Evolutionary conservation across 1,284 basidiomycete genomes (phyloP).

Genomic region (Cryptococcus depauperatus): DNA sequence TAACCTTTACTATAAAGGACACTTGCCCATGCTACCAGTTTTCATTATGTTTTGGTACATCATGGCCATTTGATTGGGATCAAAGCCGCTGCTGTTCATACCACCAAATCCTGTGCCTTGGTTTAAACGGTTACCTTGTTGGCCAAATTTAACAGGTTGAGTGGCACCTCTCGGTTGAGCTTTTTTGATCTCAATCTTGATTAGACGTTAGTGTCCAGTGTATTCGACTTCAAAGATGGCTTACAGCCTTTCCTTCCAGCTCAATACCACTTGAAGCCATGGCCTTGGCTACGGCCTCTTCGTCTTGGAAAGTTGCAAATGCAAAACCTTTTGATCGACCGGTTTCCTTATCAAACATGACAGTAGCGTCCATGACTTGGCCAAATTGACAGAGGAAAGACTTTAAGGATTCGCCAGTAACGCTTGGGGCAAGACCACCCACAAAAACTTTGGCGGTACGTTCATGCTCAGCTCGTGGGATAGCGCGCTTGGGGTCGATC

Average conservation of each 20-base stretch:
- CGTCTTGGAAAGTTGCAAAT: slow-evolving; percentile 86
- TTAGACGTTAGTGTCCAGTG: background rate
- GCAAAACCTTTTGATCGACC: slow-evolving; percentile 95
- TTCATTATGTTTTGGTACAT: slow-evolving; percentile 52
- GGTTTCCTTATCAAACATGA: slow-evolving; percentile 97
- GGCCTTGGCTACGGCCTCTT: slow-evolving; percentile 74
- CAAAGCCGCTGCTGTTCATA: slow-evolving; percentile 40
- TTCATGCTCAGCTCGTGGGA: slow-evolving; percentile 89
- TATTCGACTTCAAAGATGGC: slow-evolving; percentile 29
- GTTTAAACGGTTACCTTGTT: background rate
- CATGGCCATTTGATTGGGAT: slow-evolving; percentile 50
- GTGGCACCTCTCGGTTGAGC: slow-evolving; percentile 64
- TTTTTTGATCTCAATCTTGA: slow-evolving; percentile 86
- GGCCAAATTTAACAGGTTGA: background rate
- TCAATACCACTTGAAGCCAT: slow-evolving; percentile 76
- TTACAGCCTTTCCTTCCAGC: slow-evolving; percentile 82
- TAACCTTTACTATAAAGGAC: too few species aligned
- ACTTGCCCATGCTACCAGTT: slow-evolving; percentile 23
- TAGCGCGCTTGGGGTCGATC: slow-evolving; percentile 99
- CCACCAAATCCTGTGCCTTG: slow-evolving; percentile 29
- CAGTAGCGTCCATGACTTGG: slow-evolving; percentile 89
- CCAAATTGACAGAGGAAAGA: slow-evolving; percentile 84
- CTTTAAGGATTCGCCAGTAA: slow-evolving; percentile 88
- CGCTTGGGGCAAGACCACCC: slow-evolving; percentile 81
- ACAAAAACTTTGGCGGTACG: slow-evolving; percentile 90